Conservation (phyloP, 2,329 filamentous ascomycete genomes). For the Penicillium sp. region DNA sequence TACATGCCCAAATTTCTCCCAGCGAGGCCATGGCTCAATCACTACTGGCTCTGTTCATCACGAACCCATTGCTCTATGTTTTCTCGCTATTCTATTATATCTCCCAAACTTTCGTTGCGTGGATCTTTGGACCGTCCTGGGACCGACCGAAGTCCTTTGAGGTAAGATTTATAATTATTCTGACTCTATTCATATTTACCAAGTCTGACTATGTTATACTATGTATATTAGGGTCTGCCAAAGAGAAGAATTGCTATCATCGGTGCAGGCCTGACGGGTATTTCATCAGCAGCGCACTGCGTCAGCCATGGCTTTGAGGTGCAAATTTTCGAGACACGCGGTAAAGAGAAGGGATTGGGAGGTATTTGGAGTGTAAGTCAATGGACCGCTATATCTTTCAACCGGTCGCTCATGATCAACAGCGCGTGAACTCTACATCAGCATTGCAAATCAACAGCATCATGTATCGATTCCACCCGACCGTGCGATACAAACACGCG, state of each 20-base stretch:
- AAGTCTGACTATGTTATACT: too few species aligned
- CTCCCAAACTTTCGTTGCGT: background rate
- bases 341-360: background rate
- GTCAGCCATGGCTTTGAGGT: slow-evolving; percentile 2
- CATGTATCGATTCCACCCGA: background rate
- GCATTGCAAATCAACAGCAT: background rate
- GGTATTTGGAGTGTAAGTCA: background rate
- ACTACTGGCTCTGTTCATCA: background rate
- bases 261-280: slow-evolving; percentile 1
- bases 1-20: background rate
- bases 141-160: background rate
- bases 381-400: background rate
- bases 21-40: background rate
- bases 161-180: too few species aligned
- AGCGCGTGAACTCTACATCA: background rate
- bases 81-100: background rate
- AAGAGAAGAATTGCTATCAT: background rate
- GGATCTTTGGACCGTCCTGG: background rate
- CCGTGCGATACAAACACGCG: background rate
- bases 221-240: background rate
- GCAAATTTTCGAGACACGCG: background rate
- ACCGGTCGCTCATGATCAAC: background rate
- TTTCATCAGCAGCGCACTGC: slow-evolving; percentile 1
- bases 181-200: too few species aligned
- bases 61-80: background rate